A percentile compares a stretch with the other conserved stretches of the same genome.
phyloP scores from a whole-genome alignment of 306 rosid species.

The Betula pendula region DNA sequence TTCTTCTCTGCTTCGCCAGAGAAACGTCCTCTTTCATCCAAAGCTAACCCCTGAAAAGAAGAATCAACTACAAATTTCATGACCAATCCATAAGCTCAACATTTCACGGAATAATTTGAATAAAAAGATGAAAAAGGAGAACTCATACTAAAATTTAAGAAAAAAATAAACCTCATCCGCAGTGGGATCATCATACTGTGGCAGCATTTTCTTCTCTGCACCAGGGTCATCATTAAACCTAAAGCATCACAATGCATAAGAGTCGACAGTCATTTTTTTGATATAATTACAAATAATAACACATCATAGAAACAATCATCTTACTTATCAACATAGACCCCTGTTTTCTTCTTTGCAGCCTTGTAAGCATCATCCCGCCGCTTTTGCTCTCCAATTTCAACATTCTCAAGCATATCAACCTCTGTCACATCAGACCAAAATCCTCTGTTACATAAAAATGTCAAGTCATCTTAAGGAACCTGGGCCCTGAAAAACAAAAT shows the following conservation, averaged over 20 bases:
- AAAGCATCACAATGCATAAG: constrained; percentile 28
- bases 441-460: constrained; percentile 30
- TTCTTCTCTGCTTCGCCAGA: constrained; percentile 86
- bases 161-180: constrained; percentile 63
- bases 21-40: constrained; percentile 77
- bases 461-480: constrained; percentile 28
- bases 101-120: constrained; percentile 21
- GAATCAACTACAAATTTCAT: constrained; percentile 16
- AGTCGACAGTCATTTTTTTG: constrained; percentile 15
- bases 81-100: constrained; percentile 14
- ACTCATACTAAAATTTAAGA: background rate
- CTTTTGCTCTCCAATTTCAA: constrained; percentile 94
- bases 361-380: constrained; percentile 77
- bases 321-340: constrained; percentile 82
- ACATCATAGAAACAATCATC: constrained; percentile 22
- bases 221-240: constrained; percentile 88
- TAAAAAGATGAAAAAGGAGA: constrained; percentile 4
- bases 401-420: constrained; percentile 87
- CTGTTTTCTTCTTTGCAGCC: constrained; percentile 87
- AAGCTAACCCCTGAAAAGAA: constrained; percentile 64
- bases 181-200: constrained; percentile 85
- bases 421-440: constrained; percentile 59
- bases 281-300: constrained; percentile 1
- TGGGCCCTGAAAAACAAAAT: constrained; percentile 24
- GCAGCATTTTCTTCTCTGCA: constrained; percentile 79